Conservation (phyloP, 2,329 filamentous ascomycete genomes). For the Monosporascus sp. region DNA sequence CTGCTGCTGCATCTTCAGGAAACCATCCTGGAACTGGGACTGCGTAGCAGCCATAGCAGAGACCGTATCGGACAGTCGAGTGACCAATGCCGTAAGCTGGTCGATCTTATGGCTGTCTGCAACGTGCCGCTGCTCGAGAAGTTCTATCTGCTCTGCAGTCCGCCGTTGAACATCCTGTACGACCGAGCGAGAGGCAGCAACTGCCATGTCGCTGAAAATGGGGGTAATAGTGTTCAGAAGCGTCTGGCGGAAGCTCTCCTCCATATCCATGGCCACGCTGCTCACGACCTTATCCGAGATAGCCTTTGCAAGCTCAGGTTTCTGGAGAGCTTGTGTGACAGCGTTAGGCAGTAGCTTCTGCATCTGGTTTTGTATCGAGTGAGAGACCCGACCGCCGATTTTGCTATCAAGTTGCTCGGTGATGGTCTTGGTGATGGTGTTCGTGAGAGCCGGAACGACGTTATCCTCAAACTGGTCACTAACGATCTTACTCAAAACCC, state of each 20-base stretch:
- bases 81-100: constrained; percentile 63
- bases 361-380: constrained; percentile 67
- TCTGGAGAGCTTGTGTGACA: constrained; percentile 64
- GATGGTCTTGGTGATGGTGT: constrained; percentile 62
- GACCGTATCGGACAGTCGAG: constrained; percentile 63
- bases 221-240: constrained; percentile 63
- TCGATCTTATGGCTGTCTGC: constrained; percentile 63
- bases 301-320: constrained; percentile 65
- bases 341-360: constrained; percentile 64
- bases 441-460: constrained; percentile 70
- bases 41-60: constrained; percentile 66
- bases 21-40: constrained; percentile 61
- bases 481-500: constrained; percentile 73
- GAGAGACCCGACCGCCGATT: constrained; percentile 62
- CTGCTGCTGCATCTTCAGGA: constrained; percentile 53
- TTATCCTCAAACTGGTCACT: constrained; percentile 68
- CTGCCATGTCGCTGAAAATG: constrained; percentile 59
- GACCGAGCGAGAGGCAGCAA: constrained; percentile 63
- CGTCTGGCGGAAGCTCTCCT: constrained; percentile 60
- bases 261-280: constrained; percentile 62
- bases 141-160: constrained; percentile 45
- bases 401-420: constrained; percentile 66
- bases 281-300: constrained; percentile 69
- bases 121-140: constrained; percentile 46
- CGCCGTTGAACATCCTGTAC: constrained; percentile 64